Conservation (phyloP, 768 basidiomycete genomes). For the Auriscalpium microsporum region DNA sequence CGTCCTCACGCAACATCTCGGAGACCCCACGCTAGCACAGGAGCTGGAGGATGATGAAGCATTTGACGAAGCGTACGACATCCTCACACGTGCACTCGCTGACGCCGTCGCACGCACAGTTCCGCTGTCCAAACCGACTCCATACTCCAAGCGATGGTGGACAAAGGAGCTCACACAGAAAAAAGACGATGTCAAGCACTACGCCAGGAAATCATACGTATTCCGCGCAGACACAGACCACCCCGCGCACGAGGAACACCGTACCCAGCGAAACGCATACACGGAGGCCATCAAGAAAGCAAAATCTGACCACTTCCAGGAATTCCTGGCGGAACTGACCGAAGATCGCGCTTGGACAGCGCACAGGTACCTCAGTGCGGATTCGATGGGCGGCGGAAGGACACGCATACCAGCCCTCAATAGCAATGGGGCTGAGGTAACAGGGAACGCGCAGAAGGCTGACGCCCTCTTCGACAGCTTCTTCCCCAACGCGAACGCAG, state of each 20-base stretch:
- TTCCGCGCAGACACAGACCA: neutral
- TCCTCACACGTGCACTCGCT: neutral
- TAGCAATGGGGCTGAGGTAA: neutral
- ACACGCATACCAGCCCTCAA: conserved; percentile 13
- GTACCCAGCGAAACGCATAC: conserved; percentile 5
- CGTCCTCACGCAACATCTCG: neutral
- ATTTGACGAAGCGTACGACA: neutral
- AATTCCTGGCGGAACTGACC: conserved; percentile 13
- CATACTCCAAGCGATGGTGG: neutral
- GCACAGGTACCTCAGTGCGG: conserved; percentile 2
- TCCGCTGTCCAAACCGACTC: neutral
- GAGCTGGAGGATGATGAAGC: neutral
- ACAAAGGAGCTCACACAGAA: neutral
- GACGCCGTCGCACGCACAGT: neutral
- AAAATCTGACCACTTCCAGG: conserved; percentile 19
- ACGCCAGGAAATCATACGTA: neutral
- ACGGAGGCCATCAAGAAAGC: conserved; percentile 3
- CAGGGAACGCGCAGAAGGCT: conserved; percentile 18
- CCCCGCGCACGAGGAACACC: neutral
- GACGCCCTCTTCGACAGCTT: conserved; percentile 14
- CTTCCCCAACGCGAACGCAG: conserved; percentile 15
- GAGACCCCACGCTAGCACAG: neutral
- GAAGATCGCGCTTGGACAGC: conserved; percentile 14
- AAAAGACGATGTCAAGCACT: no score
- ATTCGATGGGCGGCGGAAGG: conserved; percentile 5